phyloP scores from a whole-genome alignment of 768 basidiomycete species.

The Calvatia gigantea region DNA sequence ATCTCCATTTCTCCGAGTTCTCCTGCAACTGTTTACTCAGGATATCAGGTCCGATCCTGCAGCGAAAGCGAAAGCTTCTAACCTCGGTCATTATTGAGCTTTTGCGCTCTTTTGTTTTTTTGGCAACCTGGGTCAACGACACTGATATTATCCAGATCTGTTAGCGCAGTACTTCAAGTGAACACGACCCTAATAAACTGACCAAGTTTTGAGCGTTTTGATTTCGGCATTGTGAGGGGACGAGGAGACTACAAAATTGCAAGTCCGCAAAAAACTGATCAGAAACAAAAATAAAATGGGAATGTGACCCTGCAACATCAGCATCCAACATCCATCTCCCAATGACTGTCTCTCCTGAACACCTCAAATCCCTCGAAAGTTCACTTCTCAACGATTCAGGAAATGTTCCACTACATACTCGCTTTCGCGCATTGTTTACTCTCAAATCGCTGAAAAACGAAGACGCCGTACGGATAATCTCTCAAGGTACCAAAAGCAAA shows the following conservation, averaged over 20 bases:
- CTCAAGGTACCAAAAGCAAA: slow-evolving; percentile 53
- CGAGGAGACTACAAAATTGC: slow-evolving; percentile 27
- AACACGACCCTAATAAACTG: slow-evolving; percentile 26
- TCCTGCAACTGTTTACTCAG: slow-evolving; percentile 60
- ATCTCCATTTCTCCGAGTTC: slow-evolving; percentile 85
- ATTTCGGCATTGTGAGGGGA: slow-evolving; percentile 69
- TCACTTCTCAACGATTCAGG: slow-evolving; percentile 76
- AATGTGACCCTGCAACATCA: slow-evolving; percentile 9
- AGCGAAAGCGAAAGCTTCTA: slow-evolving; percentile 17
- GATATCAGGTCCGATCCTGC: slow-evolving; percentile 2
- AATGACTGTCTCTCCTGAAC: slow-evolving; percentile 39
- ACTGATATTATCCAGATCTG: slow-evolving; percentile 43
- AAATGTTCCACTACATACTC: slow-evolving; percentile 72
- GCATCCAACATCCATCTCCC: slow-evolving; percentile 20
- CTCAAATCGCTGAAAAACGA: slow-evolving; percentile 80
- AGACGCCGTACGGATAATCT: slow-evolving; percentile 80
- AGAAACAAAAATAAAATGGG: slow-evolving; percentile 16
- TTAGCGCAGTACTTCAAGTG: not conserved
- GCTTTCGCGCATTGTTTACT: slow-evolving; percentile 91
- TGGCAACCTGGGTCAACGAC: slow-evolving; percentile 89
- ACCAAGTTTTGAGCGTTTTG: slow-evolving; percentile 89
- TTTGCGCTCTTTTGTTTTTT: slow-evolving; percentile 94
- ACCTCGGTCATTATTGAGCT: slow-evolving; percentile 78
- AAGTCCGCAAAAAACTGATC: slow-evolving; percentile 45
- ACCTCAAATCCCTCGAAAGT: slow-evolving; percentile 68